phyloP scores from a whole-genome alignment of 768 basidiomycete species.

The Tricholoma flavovirens region DNA sequence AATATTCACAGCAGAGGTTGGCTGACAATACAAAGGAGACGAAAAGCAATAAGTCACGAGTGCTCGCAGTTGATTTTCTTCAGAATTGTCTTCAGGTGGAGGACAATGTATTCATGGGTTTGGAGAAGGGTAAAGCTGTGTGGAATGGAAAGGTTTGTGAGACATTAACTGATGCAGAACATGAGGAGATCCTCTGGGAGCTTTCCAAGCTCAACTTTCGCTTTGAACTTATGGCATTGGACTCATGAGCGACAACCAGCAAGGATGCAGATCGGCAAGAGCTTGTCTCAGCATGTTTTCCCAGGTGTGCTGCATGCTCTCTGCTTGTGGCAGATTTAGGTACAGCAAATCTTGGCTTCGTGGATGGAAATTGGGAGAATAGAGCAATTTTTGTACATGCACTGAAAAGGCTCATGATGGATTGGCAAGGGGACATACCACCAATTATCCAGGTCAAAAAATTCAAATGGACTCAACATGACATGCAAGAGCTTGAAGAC shows the following conservation, averaged over 20 bases:
- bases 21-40: not conserved
- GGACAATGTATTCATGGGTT: not conserved
- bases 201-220: conserved; percentile 16
- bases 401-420: not conserved
- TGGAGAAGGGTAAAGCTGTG: not conserved
- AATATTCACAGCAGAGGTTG: not conserved
- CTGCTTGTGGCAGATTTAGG: conserved; percentile 1
- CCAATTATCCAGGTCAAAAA: not conserved
- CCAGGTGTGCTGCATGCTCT: not conserved
- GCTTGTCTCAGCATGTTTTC: conserved; percentile 3
- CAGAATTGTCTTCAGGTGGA: not conserved
- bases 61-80: conserved; percentile 1
- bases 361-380: not conserved
- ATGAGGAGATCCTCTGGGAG: conserved; percentile 15
- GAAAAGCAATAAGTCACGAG: not conserved
- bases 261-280: conserved; percentile 1
- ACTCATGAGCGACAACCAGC: conserved; percentile 5
- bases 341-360: conserved; percentile 7
- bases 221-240: conserved; percentile 16
- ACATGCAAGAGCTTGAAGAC: conserved; percentile 3
- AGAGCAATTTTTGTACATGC: not conserved
- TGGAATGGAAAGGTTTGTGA: not conserved
- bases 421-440: conserved; percentile 2
- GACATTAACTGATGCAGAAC: not conserved
- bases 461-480: not conserved